A percentile compares a stretch with the other conserved stretches of the same genome.
These are phyloP conservation scores for Penicillium expansum DNA, from an alignment of 2,329 filamentous ascomycete genomes.

Conservation along the genomic window DNA sequence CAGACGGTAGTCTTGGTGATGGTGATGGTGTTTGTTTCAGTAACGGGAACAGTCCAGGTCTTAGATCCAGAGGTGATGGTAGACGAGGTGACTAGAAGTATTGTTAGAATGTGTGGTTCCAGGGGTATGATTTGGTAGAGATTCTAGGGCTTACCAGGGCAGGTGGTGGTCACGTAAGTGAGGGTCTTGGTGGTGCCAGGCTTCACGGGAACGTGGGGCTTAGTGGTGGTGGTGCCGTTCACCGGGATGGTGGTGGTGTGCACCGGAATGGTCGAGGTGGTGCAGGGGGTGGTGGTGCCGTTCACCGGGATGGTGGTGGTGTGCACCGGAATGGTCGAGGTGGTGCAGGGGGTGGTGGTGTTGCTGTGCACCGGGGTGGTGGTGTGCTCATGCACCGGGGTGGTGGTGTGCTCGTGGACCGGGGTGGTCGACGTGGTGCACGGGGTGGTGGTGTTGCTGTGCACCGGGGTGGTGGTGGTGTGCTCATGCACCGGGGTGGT, in stretches of 20 bases:
- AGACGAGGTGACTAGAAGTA: slow-evolving; percentile 27
- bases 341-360: slow-evolving; percentile 12
- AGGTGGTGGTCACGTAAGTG: slow-evolving; percentile 35
- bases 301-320: background rate
- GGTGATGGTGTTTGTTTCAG: slow-evolving; percentile 33
- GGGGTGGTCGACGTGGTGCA: background rate
- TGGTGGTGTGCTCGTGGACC: background rate
- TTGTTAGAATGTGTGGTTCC: slow-evolving; percentile 3
- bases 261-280: slow-evolving; percentile 2
- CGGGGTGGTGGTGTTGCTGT: background rate
- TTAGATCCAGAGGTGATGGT: slow-evolving; percentile 30
- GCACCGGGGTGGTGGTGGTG: background rate
- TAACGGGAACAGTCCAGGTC: slow-evolving; percentile 32
- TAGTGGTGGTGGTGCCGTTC: slow-evolving; percentile 4
- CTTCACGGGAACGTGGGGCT: slow-evolving; percentile 16
- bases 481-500: slow-evolving; percentile 5
- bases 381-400: background rate
- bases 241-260: background rate
- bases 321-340: slow-evolving; percentile 1
- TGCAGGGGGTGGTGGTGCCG: slow-evolving; percentile 11
- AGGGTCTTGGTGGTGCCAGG: slow-evolving; percentile 30
- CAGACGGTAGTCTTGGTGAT: slow-evolving; percentile 28
- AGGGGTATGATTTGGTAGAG: background rate
- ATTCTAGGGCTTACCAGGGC: slow-evolving; percentile 29
- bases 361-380: background rate